Conservation (phyloP, 176 grass and related monocot species). For the Oryza australiensis region DNA sequence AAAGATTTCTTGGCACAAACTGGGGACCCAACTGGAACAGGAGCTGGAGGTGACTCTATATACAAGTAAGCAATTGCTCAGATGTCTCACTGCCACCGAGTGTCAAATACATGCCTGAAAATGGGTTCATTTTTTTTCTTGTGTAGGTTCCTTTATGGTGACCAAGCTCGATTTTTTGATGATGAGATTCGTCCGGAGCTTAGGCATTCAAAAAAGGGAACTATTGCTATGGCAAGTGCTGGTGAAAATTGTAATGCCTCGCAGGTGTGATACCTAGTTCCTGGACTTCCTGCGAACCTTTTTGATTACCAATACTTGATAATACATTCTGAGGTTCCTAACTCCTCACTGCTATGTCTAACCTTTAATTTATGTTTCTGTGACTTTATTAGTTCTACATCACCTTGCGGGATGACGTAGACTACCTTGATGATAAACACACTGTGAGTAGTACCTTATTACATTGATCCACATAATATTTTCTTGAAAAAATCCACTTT, state of each 20-base stretch:
- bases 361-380: conserved; percentile 10
- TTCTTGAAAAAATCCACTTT: neutral
- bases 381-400: conserved; percentile 73
- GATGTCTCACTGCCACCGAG: neutral
- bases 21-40: conserved; percentile 81
- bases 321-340: neutral
- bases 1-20: conserved; percentile 94
- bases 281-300: neutral
- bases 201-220: conserved; percentile 82
- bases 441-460: conserved; percentile 55
- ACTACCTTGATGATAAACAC: conserved; percentile 98
- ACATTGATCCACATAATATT: neutral
- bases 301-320: neutral
- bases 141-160: conserved; percentile 81
- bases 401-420: conserved; percentile 81
- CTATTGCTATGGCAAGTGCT: conserved; percentile 90
- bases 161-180: conserved; percentile 91
- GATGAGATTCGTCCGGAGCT: conserved; percentile 83
- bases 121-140: conserved; percentile 24
- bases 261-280: conserved; percentile 49
- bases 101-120: conserved; percentile 30
- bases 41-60: conserved; percentile 78
- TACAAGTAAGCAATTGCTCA: conserved; percentile 66
- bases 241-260: conserved; percentile 94
- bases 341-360: neutral